A percentile compares a stretch with the other conserved stretches of the same genome.
Conservation (phyloP, 148 eudicot genomes). For the Diospyros kaki region DNA sequence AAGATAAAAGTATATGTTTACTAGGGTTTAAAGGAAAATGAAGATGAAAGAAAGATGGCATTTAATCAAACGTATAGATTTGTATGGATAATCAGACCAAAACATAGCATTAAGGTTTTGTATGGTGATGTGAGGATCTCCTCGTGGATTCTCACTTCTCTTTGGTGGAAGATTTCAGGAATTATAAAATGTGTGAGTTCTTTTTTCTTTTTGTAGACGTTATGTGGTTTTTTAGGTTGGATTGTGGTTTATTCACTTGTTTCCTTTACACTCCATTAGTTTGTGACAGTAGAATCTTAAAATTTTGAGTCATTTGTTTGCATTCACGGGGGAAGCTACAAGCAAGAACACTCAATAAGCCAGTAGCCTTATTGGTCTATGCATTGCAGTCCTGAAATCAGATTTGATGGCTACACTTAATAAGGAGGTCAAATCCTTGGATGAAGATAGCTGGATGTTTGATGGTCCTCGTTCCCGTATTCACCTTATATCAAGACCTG, state of each 20-base stretch:
- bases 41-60: too few species aligned
- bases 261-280: neutral
- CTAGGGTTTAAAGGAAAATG: too few species aligned
- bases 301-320: neutral
- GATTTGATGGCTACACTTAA: conserved; percentile 72
- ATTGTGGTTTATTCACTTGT: neutral
- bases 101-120: too few species aligned
- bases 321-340: too few species aligned
- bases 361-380: neutral
- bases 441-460: conserved; percentile 96
- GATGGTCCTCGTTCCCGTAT: conserved; percentile 95
- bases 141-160: neutral
- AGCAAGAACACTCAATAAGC: too few species aligned
- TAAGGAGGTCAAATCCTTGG: conserved; percentile 83
- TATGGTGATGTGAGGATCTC: too few species aligned
- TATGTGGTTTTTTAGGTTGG: neutral
- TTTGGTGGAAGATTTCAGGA: neutral
- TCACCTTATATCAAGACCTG: conserved; percentile 64
- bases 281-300: neutral
- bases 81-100: too few species aligned
- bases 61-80: too few species aligned
- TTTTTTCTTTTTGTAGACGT: neutral
- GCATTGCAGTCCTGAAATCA: conserved; percentile 57
- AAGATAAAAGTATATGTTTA: too few species aligned
- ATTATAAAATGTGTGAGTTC: neutral